These are phyloP conservation scores for Fragilaria crotonensis DNA, from an alignment of 108 stramenopile species.

Conservation along the genomic window DNA sequence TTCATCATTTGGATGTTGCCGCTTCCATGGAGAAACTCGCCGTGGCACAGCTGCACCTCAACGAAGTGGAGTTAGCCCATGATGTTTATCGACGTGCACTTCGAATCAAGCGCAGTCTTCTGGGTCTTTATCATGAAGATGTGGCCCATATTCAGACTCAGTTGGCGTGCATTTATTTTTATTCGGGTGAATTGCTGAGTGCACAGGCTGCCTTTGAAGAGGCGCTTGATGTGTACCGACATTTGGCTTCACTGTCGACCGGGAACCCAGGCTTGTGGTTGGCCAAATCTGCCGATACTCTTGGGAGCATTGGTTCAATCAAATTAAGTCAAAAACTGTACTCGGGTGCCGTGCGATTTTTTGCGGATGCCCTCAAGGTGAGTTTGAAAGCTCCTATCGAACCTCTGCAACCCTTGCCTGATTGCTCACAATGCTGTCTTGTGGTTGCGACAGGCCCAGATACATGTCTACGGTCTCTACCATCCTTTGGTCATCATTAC, in stretches of 20 bases:
- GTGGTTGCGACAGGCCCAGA: no score
- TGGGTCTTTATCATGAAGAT: conserved; percentile 3
- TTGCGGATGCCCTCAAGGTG: conserved; percentile 34
- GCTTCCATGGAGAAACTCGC: background rate
- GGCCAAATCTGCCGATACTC: conserved; percentile 30
- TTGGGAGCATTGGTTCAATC: conserved; percentile 46
- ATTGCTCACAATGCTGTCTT: no score
- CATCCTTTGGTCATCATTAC: conserved; percentile 36
- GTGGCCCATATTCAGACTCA: conserved; percentile 34
- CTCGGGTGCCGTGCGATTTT: conserved; percentile 23
- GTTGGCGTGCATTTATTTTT: conserved; percentile 41
- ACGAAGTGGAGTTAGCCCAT: background rate
- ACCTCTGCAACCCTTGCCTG: no score
- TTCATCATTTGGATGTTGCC: conserved; percentile 3
- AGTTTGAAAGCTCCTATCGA: background rate
- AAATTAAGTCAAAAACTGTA: conserved; percentile 33
- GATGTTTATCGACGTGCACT: background rate
- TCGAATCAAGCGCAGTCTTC: background rate
- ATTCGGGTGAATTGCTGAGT: conserved; percentile 28
- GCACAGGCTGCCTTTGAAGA: conserved; percentile 43
- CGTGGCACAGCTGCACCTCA: background rate
- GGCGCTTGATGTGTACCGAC: conserved; percentile 32
- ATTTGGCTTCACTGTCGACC: conserved; percentile 3
- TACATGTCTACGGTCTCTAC: conserved; percentile 30
- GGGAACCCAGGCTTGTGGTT: conserved; percentile 11